phyloP scores from a whole-genome alignment of 768 basidiomycete genomes.

The Mycena indigotica region DNA sequence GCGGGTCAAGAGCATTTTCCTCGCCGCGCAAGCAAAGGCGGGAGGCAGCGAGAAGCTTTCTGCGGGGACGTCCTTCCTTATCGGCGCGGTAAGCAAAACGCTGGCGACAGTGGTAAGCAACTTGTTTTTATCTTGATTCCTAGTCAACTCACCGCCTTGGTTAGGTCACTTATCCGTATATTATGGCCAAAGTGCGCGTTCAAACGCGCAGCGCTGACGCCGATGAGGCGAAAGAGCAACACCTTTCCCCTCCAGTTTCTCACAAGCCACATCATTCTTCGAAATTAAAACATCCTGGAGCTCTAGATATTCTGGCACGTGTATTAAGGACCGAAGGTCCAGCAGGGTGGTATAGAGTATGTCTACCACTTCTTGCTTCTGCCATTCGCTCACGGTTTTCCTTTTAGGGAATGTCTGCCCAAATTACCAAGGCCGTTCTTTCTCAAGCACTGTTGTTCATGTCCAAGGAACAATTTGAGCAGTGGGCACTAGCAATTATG shows the following conservation, averaged over 20 bases:
- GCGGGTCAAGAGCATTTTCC: slow-evolving; percentile 76
- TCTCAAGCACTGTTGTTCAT: slow-evolving; percentile 95
- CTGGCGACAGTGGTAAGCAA: slow-evolving; percentile 87
- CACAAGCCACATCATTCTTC: slow-evolving; percentile 41
- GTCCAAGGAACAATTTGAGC: slow-evolving; percentile 96
- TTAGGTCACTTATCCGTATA: slow-evolving; percentile 93
- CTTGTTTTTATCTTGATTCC: slow-evolving; percentile 5
- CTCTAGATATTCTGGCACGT: slow-evolving; percentile 71
- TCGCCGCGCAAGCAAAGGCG: slow-evolving; percentile 54
- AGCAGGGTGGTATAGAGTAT: slow-evolving; percentile 93
- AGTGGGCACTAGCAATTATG: slow-evolving; percentile 78
- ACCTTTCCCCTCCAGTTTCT: slow-evolving; percentile 38
- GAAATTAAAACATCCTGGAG: slow-evolving; percentile 62
- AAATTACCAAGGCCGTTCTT: slow-evolving; percentile 93
- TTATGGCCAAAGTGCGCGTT: slow-evolving; percentile 95
- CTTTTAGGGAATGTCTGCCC: slow-evolving; percentile 93
- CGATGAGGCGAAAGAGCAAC: slow-evolving; percentile 48
- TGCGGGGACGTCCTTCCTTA: slow-evolving; percentile 75
- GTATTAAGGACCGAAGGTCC: slow-evolving; percentile 80
- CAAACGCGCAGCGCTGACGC: slow-evolving; percentile 75
- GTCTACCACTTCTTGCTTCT: slow-evolving; percentile 25
- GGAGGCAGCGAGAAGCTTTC: slow-evolving; percentile 61
- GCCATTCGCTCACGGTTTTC: not conserved
- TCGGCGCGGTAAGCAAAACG: slow-evolving; percentile 94
- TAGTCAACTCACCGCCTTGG: not conserved